phyloP scores from a whole-genome alignment of 2,329 filamentous ascomycete species.

The Penicillium psychrosexuale region DNA sequence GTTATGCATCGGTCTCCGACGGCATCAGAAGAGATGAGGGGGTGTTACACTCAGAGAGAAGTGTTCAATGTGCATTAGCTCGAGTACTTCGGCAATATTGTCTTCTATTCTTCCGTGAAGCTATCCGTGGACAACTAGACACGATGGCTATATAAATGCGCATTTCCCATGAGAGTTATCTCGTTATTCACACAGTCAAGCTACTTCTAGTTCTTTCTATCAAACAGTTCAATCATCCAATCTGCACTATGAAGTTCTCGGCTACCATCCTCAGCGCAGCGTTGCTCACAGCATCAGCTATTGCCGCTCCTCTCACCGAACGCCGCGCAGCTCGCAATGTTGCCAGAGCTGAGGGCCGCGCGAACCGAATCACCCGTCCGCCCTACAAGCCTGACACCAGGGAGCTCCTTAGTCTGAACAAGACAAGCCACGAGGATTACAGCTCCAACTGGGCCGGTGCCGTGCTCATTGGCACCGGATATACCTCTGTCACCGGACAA shows the following conservation, averaged over 20 bases:
- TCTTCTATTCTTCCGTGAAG: background rate
- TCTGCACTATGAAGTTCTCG: constrained; percentile 52
- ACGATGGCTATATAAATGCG: background rate
- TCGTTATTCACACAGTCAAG: background rate
- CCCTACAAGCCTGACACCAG: constrained; percentile 28
- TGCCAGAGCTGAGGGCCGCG: constrained; percentile 25
- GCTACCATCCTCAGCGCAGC: constrained; percentile 35
- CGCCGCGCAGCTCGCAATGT: constrained; percentile 26
- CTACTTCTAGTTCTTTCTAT: background rate
- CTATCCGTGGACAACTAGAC: no score
- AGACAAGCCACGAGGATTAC: constrained; percentile 46
- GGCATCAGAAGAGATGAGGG: background rate
- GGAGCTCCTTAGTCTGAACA: constrained; percentile 31
- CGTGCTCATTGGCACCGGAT: constrained; percentile 51
- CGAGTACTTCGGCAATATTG: background rate
- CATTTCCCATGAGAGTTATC: background rate
- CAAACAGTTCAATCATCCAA: background rate
- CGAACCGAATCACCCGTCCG: constrained; percentile 28
- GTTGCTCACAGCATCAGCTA: constrained; percentile 43
- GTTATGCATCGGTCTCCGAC: constrained; percentile 1
- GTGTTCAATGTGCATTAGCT: background rate
- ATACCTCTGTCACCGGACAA: constrained; percentile 51
- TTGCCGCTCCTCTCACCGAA: constrained; percentile 50
- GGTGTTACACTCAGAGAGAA: background rate
- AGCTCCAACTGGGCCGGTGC: constrained; percentile 57